Evolutionary conservation across 2,329 filamentous ascomycete species (phyloP).

Genomic region (Thielaviopsis euricoi): DNA sequence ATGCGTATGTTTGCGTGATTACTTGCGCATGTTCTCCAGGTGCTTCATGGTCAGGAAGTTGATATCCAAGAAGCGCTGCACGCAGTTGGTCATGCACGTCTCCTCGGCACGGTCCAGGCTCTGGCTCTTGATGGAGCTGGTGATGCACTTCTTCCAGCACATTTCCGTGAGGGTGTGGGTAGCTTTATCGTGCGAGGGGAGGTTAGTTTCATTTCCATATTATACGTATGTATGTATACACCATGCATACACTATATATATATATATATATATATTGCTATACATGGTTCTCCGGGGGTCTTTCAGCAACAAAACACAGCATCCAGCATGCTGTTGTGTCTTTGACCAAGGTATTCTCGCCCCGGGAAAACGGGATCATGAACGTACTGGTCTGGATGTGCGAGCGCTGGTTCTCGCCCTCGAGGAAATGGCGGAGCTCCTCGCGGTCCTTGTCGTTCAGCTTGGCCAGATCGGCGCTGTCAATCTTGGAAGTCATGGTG

Average conservation of each 20-base stretch:
- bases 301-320: too few relatives aligned
- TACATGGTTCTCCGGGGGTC: too few relatives aligned
- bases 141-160: slow-evolving; percentile 93
- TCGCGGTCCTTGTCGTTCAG: slow-evolving; percentile 70
- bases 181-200: slow-evolving; percentile 20
- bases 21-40: slow-evolving; percentile 43
- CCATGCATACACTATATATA: too few relatives aligned
- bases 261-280: too few relatives aligned
- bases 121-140: slow-evolving; percentile 51
- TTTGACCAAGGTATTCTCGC: too few relatives aligned
- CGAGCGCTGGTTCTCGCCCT: slow-evolving; percentile 75
- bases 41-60: slow-evolving; percentile 76
- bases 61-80: slow-evolving; percentile 83
- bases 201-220: background rate
- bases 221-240: too few relatives aligned
- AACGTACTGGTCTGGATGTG: slow-evolving; percentile 43
- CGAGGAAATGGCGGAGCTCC: slow-evolving; percentile 73
- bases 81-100: slow-evolving; percentile 76
- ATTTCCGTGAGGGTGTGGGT: slow-evolving; percentile 46
- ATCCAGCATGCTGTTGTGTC: too few relatives aligned
- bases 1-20: too few relatives aligned
- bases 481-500: slow-evolving; percentile 22
- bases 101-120: slow-evolving; percentile 66
- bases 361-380: slow-evolving; percentile 14
- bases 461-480: slow-evolving; percentile 49